phyloP scores from a whole-genome alignment of 2,329 filamentous ascomycete genomes.

The Aspergillus brunneoviolaceus region DNA sequence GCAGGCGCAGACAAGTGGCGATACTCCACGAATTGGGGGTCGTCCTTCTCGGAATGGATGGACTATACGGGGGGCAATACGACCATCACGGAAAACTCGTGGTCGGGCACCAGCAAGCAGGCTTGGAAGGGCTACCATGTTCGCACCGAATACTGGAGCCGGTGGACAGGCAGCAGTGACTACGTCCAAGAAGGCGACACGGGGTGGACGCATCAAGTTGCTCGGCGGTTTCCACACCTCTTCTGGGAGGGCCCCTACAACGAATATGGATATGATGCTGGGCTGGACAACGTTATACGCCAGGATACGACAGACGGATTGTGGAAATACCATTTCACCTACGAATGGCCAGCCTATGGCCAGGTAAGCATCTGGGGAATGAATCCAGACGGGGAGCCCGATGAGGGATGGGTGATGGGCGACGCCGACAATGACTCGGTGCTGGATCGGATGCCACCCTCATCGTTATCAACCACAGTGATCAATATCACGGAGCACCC shows the following conservation, averaged over 20 bases:
- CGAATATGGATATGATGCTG: slow-evolving; percentile 61
- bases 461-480: slow-evolving; percentile 54
- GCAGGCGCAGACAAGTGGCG: slow-evolving; percentile 61
- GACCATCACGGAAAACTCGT: slow-evolving; percentile 49
- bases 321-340: slow-evolving; percentile 62
- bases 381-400: slow-evolving; percentile 60
- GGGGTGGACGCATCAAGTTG: slow-evolving; percentile 34
- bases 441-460: slow-evolving; percentile 61
- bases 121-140: slow-evolving; percentile 61
- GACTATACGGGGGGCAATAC: slow-evolving; percentile 53
- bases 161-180: slow-evolving; percentile 56
- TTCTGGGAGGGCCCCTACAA: slow-evolving; percentile 63
- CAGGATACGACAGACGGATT: slow-evolving; percentile 46
- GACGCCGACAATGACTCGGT: slow-evolving; percentile 61
- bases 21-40: slow-evolving; percentile 62
- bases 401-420: slow-evolving; percentile 58
- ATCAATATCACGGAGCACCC: slow-evolving; percentile 60
- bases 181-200: slow-evolving; percentile 61
- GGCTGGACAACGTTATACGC: slow-evolving; percentile 54
- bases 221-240: slow-evolving; percentile 59
- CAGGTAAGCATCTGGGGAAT: slow-evolving; percentile 67
- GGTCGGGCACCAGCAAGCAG: slow-evolving; percentile 58
- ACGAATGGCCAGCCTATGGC: slow-evolving; percentile 61
- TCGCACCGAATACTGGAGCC: slow-evolving; percentile 62
- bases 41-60: slow-evolving; percentile 58